A percentile compares a stretch with the other conserved stretches of the same genome.
phyloP scores from a whole-genome alignment of 805 yeast genomes.

The Pichia kluyveri region DNA sequence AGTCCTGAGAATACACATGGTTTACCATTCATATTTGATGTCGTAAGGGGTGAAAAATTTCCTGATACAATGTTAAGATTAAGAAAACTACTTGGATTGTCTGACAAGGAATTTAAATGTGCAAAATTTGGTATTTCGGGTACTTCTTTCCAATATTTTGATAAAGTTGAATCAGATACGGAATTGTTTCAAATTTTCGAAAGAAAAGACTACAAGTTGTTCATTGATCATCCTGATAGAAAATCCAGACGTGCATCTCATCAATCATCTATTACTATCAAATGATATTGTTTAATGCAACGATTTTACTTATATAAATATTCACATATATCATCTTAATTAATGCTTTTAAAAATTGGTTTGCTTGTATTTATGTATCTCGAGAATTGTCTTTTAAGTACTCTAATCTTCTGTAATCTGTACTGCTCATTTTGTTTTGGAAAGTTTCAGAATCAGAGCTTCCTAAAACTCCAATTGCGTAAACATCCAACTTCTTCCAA shows the following conservation, averaged over 20 bases:
- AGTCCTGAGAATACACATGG: slow-evolving; percentile 63
- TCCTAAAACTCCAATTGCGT: slow-evolving; percentile 59
- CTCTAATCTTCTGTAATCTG: slow-evolving; percentile 52
- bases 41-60: slow-evolving; percentile 59
- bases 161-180: slow-evolving; percentile 43
- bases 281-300: slow-evolving; percentile 17
- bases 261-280: slow-evolving; percentile 54
- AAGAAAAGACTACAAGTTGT: slow-evolving; percentile 34
- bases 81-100: slow-evolving; percentile 62
- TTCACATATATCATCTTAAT: no score
- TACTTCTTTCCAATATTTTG: slow-evolving; percentile 26
- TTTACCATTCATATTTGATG: slow-evolving; percentile 73
- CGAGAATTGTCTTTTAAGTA: slow-evolving; percentile 9
- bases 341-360: no score
- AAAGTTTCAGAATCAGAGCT: slow-evolving; percentile 35
- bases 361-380: no score
- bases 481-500: slow-evolving; percentile 40
- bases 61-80: slow-evolving; percentile 56
- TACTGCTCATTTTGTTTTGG: slow-evolving; percentile 76
- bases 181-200: slow-evolving; percentile 39
- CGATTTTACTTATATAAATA: no score
- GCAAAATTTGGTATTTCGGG: slow-evolving; percentile 56
- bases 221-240: slow-evolving; percentile 85
- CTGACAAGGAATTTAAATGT: slow-evolving; percentile 72
- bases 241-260: slow-evolving; percentile 44